phyloP scores from a whole-genome alignment of 148 eudicot species.

The Rhododendron henanense region DNA sequence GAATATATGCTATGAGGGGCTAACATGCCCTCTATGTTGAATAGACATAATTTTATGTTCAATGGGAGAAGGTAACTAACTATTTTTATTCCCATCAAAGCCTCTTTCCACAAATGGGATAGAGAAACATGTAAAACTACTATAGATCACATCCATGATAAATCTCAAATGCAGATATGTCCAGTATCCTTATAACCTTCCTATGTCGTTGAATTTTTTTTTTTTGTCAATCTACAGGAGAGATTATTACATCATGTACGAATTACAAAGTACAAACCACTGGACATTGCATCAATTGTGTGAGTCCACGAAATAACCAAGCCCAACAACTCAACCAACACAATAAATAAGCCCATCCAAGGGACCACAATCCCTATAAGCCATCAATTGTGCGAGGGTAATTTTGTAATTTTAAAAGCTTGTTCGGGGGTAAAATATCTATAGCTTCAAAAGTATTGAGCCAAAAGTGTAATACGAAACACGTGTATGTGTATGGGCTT shows the following conservation, averaged over 20 bases:
- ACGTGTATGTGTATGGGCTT: not conserved
- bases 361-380: not conserved
- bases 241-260: not conserved
- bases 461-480: not conserved
- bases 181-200: not conserved
- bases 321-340: not conserved
- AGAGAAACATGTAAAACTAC: not conserved
- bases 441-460: not conserved
- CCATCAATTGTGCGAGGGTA: not conserved
- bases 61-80: not conserved
- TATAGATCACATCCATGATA: not conserved
- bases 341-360: not conserved
- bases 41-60: not conserved
- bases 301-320: not conserved
- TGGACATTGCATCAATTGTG: not conserved
- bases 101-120: not conserved
- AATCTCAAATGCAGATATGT: not conserved
- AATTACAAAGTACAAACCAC: not conserved
- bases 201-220: not conserved
- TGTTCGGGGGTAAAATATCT: not conserved
- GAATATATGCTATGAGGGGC: not conserved
- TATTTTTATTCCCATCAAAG: not conserved
- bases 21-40: not conserved
- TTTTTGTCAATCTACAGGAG: not conserved
- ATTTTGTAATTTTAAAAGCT: not conserved